phyloP scores from a whole-genome alignment of 371 early-diverging fungal genomes.

The Mucor indicus region DNA sequence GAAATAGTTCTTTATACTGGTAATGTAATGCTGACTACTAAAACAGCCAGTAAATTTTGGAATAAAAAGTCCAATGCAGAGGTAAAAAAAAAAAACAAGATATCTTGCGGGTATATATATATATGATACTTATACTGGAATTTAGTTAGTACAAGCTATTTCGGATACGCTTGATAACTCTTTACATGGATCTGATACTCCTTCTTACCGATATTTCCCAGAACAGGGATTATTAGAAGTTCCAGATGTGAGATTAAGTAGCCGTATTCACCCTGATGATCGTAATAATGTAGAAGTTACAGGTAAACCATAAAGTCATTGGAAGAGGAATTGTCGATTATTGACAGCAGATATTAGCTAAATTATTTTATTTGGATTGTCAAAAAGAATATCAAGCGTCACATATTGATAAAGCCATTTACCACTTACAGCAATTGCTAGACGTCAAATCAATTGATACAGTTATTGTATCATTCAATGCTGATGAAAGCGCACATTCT shows the following conservation, averaged over 20 bases:
- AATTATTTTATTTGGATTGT: constrained; percentile 40
- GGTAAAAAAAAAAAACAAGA: constrained; percentile 31
- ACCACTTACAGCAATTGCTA: constrained; percentile 36
- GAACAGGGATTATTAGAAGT: constrained; percentile 31
- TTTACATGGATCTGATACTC: constrained; percentile 18
- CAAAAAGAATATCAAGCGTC: constrained; percentile 18
- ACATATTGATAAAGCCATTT: constrained; percentile 29
- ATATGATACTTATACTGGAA: not conserved
- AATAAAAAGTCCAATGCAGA: constrained; percentile 52
- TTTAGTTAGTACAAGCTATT: constrained; percentile 47
- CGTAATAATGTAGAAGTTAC: constrained; percentile 54
- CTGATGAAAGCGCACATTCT: constrained; percentile 10
- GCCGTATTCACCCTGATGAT: constrained; percentile 39
- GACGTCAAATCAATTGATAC: constrained; percentile 45
- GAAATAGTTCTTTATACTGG: constrained; percentile 50
- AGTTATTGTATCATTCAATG: constrained; percentile 42
- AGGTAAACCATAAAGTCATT: constrained; percentile 20
- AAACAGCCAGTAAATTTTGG: constrained; percentile 27
- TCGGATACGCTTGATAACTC: constrained; percentile 47
- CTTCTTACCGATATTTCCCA: constrained; percentile 30
- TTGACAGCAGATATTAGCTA: constrained; percentile 24
- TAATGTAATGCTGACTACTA: constrained; percentile 52
- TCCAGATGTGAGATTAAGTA: constrained; percentile 40
- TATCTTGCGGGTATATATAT: not conserved
- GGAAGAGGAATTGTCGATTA: not conserved